Evolutionary conservation across 192 early-diverging fungal species (phyloP).

Genomic region (Mortierella hygrophila): DNA sequence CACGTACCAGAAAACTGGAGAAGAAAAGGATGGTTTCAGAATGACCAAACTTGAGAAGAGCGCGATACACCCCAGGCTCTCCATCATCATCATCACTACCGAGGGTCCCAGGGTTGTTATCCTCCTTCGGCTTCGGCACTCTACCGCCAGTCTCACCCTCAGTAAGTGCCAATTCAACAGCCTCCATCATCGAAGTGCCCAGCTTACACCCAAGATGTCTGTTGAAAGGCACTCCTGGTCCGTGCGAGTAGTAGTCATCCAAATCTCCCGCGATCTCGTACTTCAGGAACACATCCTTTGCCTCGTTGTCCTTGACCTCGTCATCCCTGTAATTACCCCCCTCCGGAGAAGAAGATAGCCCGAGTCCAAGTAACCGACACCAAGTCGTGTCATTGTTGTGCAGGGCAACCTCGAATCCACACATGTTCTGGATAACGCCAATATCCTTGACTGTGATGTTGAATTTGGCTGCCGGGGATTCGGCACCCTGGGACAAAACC

Average conservation of each 20-base stretch:
- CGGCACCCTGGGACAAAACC: not conserved
- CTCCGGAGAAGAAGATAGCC: not conserved
- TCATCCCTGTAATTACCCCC: too few relatives aligned
- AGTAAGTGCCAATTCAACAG: conserved; percentile 16
- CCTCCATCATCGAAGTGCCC: conserved; percentile 15
- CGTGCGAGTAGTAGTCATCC: conserved; percentile 34
- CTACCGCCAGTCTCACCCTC: not conserved
- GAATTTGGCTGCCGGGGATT: not conserved
- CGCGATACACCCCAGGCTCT: not conserved
- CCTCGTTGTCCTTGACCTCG: not conserved
- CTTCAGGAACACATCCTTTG: conserved; percentile 5
- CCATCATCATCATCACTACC: conserved; percentile 15
- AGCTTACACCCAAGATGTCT: conserved; percentile 40
- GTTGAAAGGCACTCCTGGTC: conserved; percentile 45
- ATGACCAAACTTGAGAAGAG: conserved; percentile 49
- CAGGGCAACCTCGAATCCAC: conserved; percentile 39
- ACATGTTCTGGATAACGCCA: conserved; percentile 15
- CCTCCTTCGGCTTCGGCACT: not conserved
- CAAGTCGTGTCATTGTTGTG: conserved; percentile 40
- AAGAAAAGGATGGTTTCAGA: conserved; percentile 49
- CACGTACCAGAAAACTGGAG: conserved; percentile 42
- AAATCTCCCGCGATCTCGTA: conserved; percentile 38
- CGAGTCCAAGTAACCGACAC: conserved; percentile 25
- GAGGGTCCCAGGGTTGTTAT: not conserved
- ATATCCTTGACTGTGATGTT: conserved; percentile 42